A percentile compares a stretch with the other conserved stretches of the same genome.
These are phyloP conservation scores for Xerocomellus intermedius DNA, from an alignment of 768 basidiomycete species.

Conservation along the genomic window DNA sequence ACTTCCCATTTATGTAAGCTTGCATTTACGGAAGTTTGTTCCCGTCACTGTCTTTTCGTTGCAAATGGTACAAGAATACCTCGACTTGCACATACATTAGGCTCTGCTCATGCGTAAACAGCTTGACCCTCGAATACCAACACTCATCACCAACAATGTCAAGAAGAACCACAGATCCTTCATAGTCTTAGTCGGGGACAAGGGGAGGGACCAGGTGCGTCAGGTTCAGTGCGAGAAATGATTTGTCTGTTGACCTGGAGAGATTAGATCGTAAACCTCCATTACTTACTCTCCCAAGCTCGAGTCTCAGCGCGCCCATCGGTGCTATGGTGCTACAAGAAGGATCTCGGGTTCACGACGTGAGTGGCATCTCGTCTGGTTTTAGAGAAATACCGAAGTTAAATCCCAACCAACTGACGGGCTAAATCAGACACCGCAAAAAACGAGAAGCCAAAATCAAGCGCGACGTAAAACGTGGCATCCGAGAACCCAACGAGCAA, in stretches of 20 bases:
- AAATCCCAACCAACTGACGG: not conserved
- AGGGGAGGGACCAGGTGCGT: conserved; percentile 82
- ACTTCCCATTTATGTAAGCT: no score
- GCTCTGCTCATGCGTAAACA: conserved; percentile 69
- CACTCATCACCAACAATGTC: conserved; percentile 91
- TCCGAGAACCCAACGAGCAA: conserved; percentile 92
- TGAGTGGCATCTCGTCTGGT: conserved; percentile 33
- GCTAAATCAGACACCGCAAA: conserved; percentile 74
- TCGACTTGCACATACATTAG: not conserved
- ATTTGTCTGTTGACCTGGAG: not conserved
- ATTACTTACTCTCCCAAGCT: conserved; percentile 91
- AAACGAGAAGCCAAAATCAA: conserved; percentile 97
- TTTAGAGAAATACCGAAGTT: not conserved
- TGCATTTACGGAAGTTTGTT: no score
- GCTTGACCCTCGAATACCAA: conserved; percentile 90
- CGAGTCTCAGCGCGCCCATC: conserved; percentile 85
- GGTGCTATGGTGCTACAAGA: conserved; percentile 99
- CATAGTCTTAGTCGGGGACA: conserved; percentile 95
- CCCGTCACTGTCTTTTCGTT: no score
- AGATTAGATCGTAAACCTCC: conserved; percentile 84
- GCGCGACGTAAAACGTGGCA: conserved; percentile 90
- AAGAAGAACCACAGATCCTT: conserved; percentile 91
- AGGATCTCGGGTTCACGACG: conserved; percentile 96
- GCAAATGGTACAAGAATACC: no score
- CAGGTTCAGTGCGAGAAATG: not conserved